These are phyloP conservation scores for Venturia aucupariae DNA, from an alignment of 2,329 filamentous ascomycete genomes.

Conservation along the genomic window DNA sequence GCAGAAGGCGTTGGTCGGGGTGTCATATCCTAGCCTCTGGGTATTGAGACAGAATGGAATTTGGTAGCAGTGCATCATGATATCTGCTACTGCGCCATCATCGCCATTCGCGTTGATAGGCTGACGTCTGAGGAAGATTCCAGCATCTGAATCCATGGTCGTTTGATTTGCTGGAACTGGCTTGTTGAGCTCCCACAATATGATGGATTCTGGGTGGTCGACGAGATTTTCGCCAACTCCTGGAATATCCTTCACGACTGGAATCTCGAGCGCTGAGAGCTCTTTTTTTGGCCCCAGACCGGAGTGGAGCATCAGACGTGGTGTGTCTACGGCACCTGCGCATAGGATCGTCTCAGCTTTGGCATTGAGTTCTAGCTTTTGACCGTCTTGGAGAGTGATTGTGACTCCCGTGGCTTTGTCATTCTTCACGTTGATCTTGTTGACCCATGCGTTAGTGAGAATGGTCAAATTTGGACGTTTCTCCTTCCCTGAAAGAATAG, in stretches of 20 bases:
- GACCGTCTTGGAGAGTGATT: conserved; percentile 54
- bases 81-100: conserved; percentile 69
- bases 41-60: conserved; percentile 90
- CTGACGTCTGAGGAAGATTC: conserved; percentile 78
- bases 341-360: conserved; percentile 70
- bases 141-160: conserved; percentile 84
- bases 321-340: conserved; percentile 74
- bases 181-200: conserved; percentile 70
- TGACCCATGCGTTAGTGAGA: conserved; percentile 81
- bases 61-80: conserved; percentile 98
- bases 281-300: conserved; percentile 41
- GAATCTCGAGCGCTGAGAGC: conserved; percentile 37
- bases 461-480: conserved; percentile 75
- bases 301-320: conserved; percentile 51
- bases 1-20: conserved; percentile 71
- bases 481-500: conserved; percentile 76
- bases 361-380: conserved; percentile 46
- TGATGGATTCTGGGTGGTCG: conserved; percentile 58
- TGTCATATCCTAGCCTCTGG: conserved; percentile 60
- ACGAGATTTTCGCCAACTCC: conserved; percentile 56
- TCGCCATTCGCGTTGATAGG: conserved; percentile 55
- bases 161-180: conserved; percentile 71
- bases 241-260: conserved; percentile 50
- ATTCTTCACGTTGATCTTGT: conserved; percentile 63
- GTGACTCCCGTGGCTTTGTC: conserved; percentile 66